Conservation (phyloP, 768 basidiomycete genomes). For the Kwoniella europaea region DNA sequence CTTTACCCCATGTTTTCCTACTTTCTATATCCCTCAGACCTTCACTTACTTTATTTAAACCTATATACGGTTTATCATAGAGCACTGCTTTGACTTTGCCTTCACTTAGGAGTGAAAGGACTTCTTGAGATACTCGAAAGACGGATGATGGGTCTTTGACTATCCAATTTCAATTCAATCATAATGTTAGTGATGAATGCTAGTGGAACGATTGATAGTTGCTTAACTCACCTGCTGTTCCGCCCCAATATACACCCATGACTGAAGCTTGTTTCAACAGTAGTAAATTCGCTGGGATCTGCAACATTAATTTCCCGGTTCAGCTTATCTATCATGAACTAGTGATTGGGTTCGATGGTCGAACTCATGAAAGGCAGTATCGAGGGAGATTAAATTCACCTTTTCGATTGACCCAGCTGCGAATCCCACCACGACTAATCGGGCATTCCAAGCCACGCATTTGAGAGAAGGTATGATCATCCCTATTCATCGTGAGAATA, state of each 20-base stretch:
- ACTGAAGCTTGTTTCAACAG: slow-evolving; percentile 84
- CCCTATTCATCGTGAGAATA: slow-evolving; percentile 55
- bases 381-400: slow-evolving; percentile 58
- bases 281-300: slow-evolving; percentile 76
- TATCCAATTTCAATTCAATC: slow-evolving; percentile 1
- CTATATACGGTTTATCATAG: slow-evolving; percentile 70
- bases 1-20: slow-evolving; percentile 93
- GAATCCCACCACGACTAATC: slow-evolving; percentile 91
- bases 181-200: not conserved
- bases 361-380: not conserved
- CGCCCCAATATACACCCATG: slow-evolving; percentile 86
- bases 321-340: not conserved
- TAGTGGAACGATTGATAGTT: too few species aligned
- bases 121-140: slow-evolving; percentile 72
- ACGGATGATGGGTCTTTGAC: slow-evolving; percentile 69
- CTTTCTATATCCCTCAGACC: slow-evolving; percentile 77
- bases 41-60: slow-evolving; percentile 69
- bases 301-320: not conserved
- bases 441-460: slow-evolving; percentile 92
- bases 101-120: slow-evolving; percentile 73
- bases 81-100: slow-evolving; percentile 71
- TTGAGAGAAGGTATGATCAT: slow-evolving; percentile 74
- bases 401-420: slow-evolving; percentile 84
- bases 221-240: slow-evolving; percentile 67
- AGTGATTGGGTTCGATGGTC: not conserved